Evolutionary conservation across 1,139 yeast genomes (phyloP), one percentile per base, ranked within the genome.

Genomic region (Lodderomyces pseudojiufengensis): DNA sequence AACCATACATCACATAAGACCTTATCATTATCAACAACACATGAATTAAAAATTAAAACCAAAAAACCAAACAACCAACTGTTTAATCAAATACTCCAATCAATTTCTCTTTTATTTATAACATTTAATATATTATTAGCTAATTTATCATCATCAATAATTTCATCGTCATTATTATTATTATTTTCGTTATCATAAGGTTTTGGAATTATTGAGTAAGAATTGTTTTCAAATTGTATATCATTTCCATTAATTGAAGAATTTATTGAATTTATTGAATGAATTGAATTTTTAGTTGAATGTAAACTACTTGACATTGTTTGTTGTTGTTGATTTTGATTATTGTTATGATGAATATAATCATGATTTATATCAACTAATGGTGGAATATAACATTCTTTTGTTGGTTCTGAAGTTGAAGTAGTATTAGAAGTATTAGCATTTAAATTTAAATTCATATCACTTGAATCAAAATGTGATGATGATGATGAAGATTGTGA

Each of bases 301-400:
- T 31, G 34, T 10, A 28, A 12, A 20, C 24, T 20, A 21, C 10
- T 18, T 20, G 31, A 24, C 9, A 16, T 20, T 10, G 23, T 10
- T 10, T 15, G 14, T 15, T 9, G 12, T 13, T 13, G 12, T 6
- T n/a, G 7, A 4, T 25, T 27, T n/a, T 27, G 21, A 27, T 3
- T 24, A 5, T 11, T 24, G 9, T 24, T 24, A 9, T 9, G 5
- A 24, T 24, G 11, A 24, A 5, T 24, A 24, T 24, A n/a, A 21
- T 28, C 12, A 16, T 28, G 14, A 10, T 27, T 32, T 12, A 32
- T 26, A 5, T 32, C 31, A 11, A 26, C 9, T 26, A 32, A 27
- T n/a, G 35, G 35, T 6, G 35, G 35, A 9, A 32, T 32, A 4
- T 11, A 18, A 9, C 23, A 10, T 15, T 32, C 35, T 32, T 32